Evolutionary conservation across 2,329 filamentous ascomycete species (phyloP), one percentile per base, ranked within the genome.

Genomic region (Aspergillus transmontanensis): DNA sequence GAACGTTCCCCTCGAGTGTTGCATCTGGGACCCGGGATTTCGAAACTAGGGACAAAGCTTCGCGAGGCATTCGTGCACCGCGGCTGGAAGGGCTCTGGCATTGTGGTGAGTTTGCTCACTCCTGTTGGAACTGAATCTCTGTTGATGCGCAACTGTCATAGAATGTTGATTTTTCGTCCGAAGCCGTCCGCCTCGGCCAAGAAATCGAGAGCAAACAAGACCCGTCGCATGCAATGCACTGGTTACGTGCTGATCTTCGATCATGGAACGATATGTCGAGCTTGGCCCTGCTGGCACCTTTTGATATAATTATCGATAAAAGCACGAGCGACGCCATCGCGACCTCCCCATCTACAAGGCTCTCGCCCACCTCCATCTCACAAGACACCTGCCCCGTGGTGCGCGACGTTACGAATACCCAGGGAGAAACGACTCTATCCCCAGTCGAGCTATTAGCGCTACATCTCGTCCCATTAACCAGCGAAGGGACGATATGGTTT

Each of bases 251-350:
- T 11, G 72, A 78, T 48, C 60, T 78, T 7, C 71, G 74, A 28
- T 72, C 70, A 0, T 78, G 76, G 76, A 53, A 62, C 5, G 68
- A 76, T 45, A 65, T 77, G 19, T 66, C 70, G n/a, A 36, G 45
- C 10, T 60, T 77, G 19, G n/a, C 60, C 6, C 56, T 45, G 1
- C 69, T 72, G 51, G 72, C 69, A 1, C 75, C 75, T 0, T 75
- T 78, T 46, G 74, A 77, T 26, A 69, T 75, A 36, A 66, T 78
- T 19, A 57, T 78, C 1, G 76, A 78, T 58, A 78, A 78, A 62
- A 77, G 75, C 59, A 78, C 76, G 1, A 76, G 73, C 63, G 76
- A 78, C 56, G 73, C 76, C n/a, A 76, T 78, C 51, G 72, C 75
- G 6, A 78, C 76, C 2, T 68, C 66, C 12, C 48, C 64, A 62